phyloP scores from a whole-genome alignment of 2,329 filamentous ascomycete genomes.

The Arthrobotrys iridis region DNA sequence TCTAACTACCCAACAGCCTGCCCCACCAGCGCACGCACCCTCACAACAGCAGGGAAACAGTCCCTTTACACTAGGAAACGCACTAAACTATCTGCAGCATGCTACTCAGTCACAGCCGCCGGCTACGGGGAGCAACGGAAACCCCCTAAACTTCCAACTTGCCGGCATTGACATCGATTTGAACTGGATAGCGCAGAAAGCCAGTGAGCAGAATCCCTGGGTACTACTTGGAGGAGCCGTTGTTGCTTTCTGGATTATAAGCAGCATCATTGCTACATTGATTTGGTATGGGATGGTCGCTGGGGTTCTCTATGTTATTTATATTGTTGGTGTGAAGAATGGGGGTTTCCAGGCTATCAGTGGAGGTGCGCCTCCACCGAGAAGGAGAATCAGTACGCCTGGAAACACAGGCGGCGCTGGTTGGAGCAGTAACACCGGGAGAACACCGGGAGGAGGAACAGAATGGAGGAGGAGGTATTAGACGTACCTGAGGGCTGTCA shows the following conservation, averaged over 20 bases:
- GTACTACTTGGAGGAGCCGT: conserved; percentile 39
- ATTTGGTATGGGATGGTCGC: conserved; percentile 48
- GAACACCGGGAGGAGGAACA: neutral
- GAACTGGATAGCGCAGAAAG: conserved; percentile 45
- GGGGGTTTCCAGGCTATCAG: conserved; percentile 37
- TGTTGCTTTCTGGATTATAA: conserved; percentile 46
- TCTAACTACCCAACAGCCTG: neutral
- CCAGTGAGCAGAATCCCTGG: conserved; percentile 48
- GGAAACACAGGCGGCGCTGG: conserved; percentile 16
- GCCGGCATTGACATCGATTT: conserved; percentile 49
- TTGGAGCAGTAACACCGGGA: conserved; percentile 16
- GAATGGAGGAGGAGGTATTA: conserved; percentile 44
- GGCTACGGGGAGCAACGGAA: neutral
- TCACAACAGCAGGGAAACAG: conserved; percentile 18
- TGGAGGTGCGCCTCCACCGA: conserved; percentile 9
- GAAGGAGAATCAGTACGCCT: conserved; percentile 17
- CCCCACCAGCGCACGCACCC: conserved; percentile 2
- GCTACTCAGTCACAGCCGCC: conserved; percentile 7
- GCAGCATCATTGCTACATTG: conserved; percentile 46
- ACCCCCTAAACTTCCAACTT: conserved; percentile 34
- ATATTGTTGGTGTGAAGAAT: conserved; percentile 50
- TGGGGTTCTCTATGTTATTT: conserved; percentile 43
- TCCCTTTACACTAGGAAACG: conserved; percentile 47
- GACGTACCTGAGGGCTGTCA: conserved; percentile 6
- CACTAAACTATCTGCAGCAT: conserved; percentile 35